Base-by-base conservation (phyloP, 2,329 filamentous ascomycete genomes). In the Penicillium frequentans region DNA sequence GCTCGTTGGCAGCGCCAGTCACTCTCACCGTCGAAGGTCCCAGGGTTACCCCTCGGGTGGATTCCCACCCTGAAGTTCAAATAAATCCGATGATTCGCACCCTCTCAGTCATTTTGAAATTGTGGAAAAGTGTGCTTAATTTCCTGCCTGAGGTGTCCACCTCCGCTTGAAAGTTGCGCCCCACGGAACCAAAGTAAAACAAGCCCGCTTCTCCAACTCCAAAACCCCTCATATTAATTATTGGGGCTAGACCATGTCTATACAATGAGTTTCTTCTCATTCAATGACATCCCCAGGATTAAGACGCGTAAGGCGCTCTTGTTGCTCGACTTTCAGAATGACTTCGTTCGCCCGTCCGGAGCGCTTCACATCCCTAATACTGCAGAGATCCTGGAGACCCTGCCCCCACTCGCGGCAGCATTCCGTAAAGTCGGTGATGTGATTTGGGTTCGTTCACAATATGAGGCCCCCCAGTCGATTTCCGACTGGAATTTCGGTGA, bases 261-360 rank as follows among this genome's bases (percentile, higher is more conserved):
- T 56, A 70, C 55, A 52, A 73, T 73, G 71, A 71, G 62, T 61
- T 61, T 66, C 65, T 62, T 73, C 52, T 62, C 69, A 47, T 65
- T 71, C 43, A 66, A 64, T 49, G 57, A 65, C 57, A 57, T 73
- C 52, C 82, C 83, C 16, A 76, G 77, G 53, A 79, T 87, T 58
- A 76, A 83, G 60, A 86, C 84, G 24, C 77, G 82, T 55, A 84
- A 86, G 75, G 93, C 91, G 1, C 81, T 99, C 44, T 79, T 98
- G 21, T 78, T 96, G 19, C 82, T 97, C 62, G 93, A 96, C 68
- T 84, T 96, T 35, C 95, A 98, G 70, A 91, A 96, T 67, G 93
- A 97, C 72, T 96, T 98, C 68, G 77, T 96, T 56, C 81, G 85
- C 7, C 76, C 84, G 1, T 81, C 85, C 50, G 89, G 90, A 54